Evolutionary conservation across 2,329 filamentous ascomycete genomes (phyloP).

Genomic region (Aspergillus fumigatiaffinis): DNA sequence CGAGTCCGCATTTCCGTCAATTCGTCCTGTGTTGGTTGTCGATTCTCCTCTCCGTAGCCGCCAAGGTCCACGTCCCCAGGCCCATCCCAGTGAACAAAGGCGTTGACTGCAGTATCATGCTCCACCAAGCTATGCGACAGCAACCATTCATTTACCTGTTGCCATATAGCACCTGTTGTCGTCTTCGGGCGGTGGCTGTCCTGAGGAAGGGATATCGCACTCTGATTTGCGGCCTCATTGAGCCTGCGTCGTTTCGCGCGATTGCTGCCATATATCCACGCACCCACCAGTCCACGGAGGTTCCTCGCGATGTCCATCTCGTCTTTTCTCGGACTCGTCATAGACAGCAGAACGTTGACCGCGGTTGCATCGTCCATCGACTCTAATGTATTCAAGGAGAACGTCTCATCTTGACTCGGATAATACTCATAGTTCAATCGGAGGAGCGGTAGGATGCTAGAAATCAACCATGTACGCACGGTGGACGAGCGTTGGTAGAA

Average conservation of each 20-base stretch:
- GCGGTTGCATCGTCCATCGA: conserved; percentile 48
- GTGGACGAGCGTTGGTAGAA: conserved; percentile 53
- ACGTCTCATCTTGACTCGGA: conserved; percentile 41
- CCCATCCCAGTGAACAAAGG: conserved; percentile 57
- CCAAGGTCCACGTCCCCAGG: conserved; percentile 58
- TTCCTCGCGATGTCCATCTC: conserved; percentile 48
- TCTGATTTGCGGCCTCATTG: conserved; percentile 26
- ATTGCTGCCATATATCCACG: conserved; percentile 59
- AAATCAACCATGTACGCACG: conserved; percentile 58
- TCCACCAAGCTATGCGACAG: conserved; percentile 50
- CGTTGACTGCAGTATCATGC: conserved; percentile 47
- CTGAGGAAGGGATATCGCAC: conserved; percentile 25
- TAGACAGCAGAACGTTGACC: conserved; percentile 52
- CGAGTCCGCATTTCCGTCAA: conserved; percentile 41
- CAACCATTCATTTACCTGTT: conserved; percentile 58
- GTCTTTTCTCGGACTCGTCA: conserved; percentile 31
- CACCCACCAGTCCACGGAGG: conserved; percentile 55
- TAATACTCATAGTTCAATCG: conserved; percentile 62
- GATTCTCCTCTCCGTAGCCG: conserved; percentile 45
- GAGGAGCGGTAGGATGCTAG: conserved; percentile 55
- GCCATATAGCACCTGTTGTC: conserved; percentile 47
- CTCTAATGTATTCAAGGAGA: conserved; percentile 52
- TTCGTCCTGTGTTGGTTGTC: conserved; percentile 42
- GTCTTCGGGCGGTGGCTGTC: conserved; percentile 15
- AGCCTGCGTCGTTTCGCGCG: conserved; percentile 53